These are phyloP conservation scores for Amaranthus palmeri DNA, from an alignment of 148 eudicot genomes.

Conservation along the genomic window DNA sequence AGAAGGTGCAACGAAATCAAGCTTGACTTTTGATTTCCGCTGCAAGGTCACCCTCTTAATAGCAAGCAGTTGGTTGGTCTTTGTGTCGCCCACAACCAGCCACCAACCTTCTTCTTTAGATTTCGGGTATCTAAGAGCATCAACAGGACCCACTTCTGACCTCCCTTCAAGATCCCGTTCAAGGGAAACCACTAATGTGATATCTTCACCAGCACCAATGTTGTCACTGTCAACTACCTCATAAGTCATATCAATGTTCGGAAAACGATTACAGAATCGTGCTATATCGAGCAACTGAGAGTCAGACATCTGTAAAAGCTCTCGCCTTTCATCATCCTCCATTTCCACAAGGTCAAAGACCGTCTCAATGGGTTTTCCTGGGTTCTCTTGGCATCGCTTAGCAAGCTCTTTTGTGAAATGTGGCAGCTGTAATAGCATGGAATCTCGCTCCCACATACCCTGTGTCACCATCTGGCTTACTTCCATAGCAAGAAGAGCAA, in stretches of 20 bases:
- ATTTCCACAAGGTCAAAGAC: conserved; percentile 81
- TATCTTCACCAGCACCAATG: conserved; percentile 49
- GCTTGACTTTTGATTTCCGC: conserved; percentile 66
- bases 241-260: conserved; percentile 68
- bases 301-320: conserved; percentile 65
- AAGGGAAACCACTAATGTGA: conserved; percentile 50
- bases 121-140: conserved; percentile 69
- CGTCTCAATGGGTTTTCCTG: conserved; percentile 63
- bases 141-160: conserved; percentile 65
- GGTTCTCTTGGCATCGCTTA: conserved; percentile 72
- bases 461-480: conserved; percentile 96
- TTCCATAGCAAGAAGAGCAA: conserved; percentile 89
- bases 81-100: conserved; percentile 76
- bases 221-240: conserved; percentile 47
- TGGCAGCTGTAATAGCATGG: conserved; percentile 86
- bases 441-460: conserved; percentile 97
- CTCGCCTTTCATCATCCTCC: conserved; percentile 74
- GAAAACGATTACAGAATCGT: conserved; percentile 68
- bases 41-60: conserved; percentile 74
- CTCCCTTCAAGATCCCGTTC: conserved; percentile 73
- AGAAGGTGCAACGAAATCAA: conserved; percentile 46
- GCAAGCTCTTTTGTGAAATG: conserved; percentile 77
- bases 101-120: conserved; percentile 89
- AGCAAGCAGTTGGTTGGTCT: conserved; percentile 69
- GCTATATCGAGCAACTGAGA: conserved; percentile 69